Evolutionary conservation across 495 filamentous ascomycete genomes (phyloP), one percentile per base, ranked within the genome.

Genomic region (Daldinia grandis): DNA sequence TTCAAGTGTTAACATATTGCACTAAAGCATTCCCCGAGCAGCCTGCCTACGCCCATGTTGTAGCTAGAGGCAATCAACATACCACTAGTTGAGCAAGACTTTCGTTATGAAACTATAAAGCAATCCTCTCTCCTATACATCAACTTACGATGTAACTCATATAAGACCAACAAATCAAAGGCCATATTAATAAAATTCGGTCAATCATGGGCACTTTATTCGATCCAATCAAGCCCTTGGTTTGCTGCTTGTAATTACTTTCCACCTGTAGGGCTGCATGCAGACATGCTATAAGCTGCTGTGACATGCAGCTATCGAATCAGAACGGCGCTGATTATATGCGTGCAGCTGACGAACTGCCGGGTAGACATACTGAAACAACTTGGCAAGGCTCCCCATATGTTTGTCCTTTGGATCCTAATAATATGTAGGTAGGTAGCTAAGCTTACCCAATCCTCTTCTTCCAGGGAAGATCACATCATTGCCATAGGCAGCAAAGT

Each of bases 211-310:
- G 44, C 37, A 40, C 19, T 50, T 24, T 56, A 65, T 64, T 72
- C 40, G 69, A 58, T 63, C 54, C 27, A 50, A 49, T 28, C n/a
- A 31, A 15, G 53, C 63, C 12, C 42, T 40, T 54, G 49, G 49
- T 47, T 56, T 35, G 62, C 51, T 59, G 24, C 33, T 49, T 55
- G 33, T 27, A 57, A 59, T 25, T 47, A 69, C 42, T 25, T 58
- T 17, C 44, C 33, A n/a, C 30, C 14, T 62, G 64, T 72, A 67
- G 59, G 68, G 68, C 68, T 71, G 68, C 68, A 71, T 71, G 62
- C 66, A 67, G 33, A 47, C 44, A 67, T 35, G 24, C 10, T 56
- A 37, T 33, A 17, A 19, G 30, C n/a, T 35, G 30, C 55, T 55
- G 58, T 42, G 51, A 71, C 58, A 61, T 62, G 68, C 68, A 66